Evolutionary conservation across 2,329 filamentous ascomycete species (phyloP), one percentile per base, ranked within the genome.

Genomic region (Xylariaceae sp.): DNA sequence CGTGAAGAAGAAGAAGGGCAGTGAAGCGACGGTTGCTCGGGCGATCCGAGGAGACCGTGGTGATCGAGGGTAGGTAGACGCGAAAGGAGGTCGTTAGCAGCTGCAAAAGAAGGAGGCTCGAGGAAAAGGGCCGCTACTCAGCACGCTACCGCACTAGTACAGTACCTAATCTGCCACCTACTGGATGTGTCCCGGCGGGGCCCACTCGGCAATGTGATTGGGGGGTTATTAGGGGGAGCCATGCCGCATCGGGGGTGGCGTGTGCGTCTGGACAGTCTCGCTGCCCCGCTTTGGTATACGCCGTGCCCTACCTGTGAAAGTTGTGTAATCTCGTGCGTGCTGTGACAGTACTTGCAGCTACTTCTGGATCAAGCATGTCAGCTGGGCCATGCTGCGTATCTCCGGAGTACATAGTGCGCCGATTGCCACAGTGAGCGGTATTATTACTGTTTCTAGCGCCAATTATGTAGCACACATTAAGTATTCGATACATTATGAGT

Each of bases 61-160:
- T 56, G 50, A 50, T 41, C 51, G 44, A 47, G 57, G 27, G 44
- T 43, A 59, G 32, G 44, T 49, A 51, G 51, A 57, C 59, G 59
- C 56, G 59, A 61, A 59, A 59, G 59, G 54, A 61, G 59, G 59
- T 59, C 54, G 57, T 55, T 59, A 53, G 54, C 59, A 54, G 56
- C 51, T 55, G 59, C 54, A 56, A 59, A 61, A 55, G 47, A 57
- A 61, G 59, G 55, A 53, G 55, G 59, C 59, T 61, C 56, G 59
- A 59, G 56, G 45, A 57, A 61, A 59, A 55, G 51, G 56, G 54
- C 54, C 50, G 58, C 56, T 53, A 50, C 52, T 51, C 47, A 51
- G 59, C 56, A 54, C 59, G 54, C 54, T 57, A 45, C 7, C 29
- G n/a, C 35, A 9, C 43, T 45, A 45, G 43, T 45, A 29, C 43